Conservation (phyloP, 2,329 filamentous ascomycete genomes). For the Colletotrichum tropicale region DNA sequence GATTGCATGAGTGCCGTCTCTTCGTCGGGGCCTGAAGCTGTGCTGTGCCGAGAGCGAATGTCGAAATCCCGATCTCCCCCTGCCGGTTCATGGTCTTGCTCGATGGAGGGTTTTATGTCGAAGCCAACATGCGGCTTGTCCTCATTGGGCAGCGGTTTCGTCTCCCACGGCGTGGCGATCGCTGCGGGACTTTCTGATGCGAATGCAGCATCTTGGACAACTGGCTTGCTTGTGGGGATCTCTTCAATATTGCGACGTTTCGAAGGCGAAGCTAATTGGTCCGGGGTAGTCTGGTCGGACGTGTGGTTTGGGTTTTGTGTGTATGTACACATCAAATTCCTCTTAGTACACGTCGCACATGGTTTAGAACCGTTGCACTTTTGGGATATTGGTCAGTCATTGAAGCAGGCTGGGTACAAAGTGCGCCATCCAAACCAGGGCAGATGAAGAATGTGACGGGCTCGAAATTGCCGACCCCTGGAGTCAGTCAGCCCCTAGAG, state of each 20-base stretch:
- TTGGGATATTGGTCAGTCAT: conserved; percentile 1
- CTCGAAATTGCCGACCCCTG: conserved; percentile 8
- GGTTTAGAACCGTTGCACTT: conserved; percentile 28
- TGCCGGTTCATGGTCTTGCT: background rate
- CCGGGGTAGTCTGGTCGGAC: conserved; percentile 9
- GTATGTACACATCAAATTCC: conserved; percentile 25
- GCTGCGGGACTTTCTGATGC: conserved; percentile 8
- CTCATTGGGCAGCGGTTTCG: background rate
- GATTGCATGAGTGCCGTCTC: conserved; percentile 60
- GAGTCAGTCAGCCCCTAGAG: background rate
- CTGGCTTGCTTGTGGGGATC: background rate
- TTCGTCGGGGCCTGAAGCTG: conserved; percentile 52
- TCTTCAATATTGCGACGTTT: conserved; percentile 21
- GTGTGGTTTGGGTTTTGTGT: background rate
- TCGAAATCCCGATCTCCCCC: conserved; percentile 12
- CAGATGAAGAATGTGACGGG: background rate
- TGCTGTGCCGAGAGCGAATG: conserved; percentile 38
- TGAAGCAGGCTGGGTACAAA: background rate
- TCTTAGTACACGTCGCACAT: conserved; percentile 26
- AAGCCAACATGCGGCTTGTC: conserved; percentile 5
- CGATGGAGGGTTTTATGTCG: conserved; percentile 12
- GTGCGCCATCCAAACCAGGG: background rate
- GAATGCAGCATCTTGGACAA: background rate
- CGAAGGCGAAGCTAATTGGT: conserved; percentile 15
- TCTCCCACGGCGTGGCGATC: conserved; percentile 7